Percentiles rank a stretch among this genome's conserved stretches.
Evolutionary conservation across 208 protist species (phyloP).

Genomic region (Zelonia costaricensis): DNA sequence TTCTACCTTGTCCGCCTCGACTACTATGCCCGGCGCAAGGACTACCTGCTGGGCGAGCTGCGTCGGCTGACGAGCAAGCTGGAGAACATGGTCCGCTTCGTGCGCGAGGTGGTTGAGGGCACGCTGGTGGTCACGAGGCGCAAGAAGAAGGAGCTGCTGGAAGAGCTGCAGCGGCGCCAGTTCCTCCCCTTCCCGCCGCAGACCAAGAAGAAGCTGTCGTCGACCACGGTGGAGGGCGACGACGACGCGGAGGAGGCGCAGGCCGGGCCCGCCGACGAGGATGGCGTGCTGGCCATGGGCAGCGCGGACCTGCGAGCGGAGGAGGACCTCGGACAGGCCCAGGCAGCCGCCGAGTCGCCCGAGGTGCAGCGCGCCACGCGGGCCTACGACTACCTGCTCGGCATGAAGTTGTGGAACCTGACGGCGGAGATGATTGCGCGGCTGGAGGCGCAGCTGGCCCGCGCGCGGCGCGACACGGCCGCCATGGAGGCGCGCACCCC

Average conservation of each 20-base stretch:
- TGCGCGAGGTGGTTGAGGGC: slow-evolving; percentile 95
- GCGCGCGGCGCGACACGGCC: slow-evolving; percentile 81
- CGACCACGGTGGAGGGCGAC: slow-evolving; percentile 72
- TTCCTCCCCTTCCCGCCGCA: slow-evolving; percentile 91
- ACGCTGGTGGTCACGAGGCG: slow-evolving; percentile 91
- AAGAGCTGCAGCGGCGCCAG: slow-evolving; percentile 84
- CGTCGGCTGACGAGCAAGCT: slow-evolving; percentile 86
- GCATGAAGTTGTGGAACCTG: slow-evolving; percentile 98
- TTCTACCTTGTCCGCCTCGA: slow-evolving; percentile 97
- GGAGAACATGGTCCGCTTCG: slow-evolving; percentile 98
- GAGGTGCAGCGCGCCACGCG: slow-evolving; percentile 63
- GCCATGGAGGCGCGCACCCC: slow-evolving; percentile 72
- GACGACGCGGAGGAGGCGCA: slow-evolving; percentile 37
- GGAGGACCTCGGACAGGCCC: slow-evolving; percentile 30
- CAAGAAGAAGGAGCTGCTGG: slow-evolving; percentile 94
- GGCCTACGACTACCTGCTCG: slow-evolving; percentile 99
- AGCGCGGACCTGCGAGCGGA: slow-evolving; percentile 8
- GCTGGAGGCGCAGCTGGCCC: slow-evolving; percentile 85
- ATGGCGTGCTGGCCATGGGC: slow-evolving; percentile 24
- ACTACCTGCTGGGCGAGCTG: slow-evolving; percentile 91
- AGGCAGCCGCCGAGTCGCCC: slow-evolving; percentile 39
- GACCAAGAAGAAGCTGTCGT: slow-evolving; percentile 81
- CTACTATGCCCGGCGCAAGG: slow-evolving; percentile 97
- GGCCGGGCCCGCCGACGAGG: slow-evolving; percentile 21
- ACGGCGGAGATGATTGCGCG: slow-evolving; percentile 96